Base-by-base conservation (phyloP, 805 yeast species). In the Metschnikowia cerradonensis region DNA sequence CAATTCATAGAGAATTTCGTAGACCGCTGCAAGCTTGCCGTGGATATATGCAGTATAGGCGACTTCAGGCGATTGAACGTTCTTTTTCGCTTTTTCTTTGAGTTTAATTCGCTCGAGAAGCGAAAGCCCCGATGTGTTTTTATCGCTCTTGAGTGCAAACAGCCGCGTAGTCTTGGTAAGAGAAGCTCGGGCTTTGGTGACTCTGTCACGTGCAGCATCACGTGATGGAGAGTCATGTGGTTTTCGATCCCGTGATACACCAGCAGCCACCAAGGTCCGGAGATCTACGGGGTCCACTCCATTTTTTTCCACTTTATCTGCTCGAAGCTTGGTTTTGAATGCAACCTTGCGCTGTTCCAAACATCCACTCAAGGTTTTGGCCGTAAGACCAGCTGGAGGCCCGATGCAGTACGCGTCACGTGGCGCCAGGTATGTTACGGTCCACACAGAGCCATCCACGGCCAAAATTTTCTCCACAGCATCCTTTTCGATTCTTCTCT, bases 31-130 rank as follows among this genome's bases (percentile, higher is more conserved):
- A 7, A 65, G 43, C 51, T 72, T 73, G 20, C 67, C 64, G 20
- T 51, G 41, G 13, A 73, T 54, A 51, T 59, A 64, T 6, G 52
- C 31, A 7, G 62, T 41, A 50, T 67, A 60, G 34, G 58, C 59
- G 26, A 52, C 49, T 39, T 64, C 61, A 0, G 71, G 67, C n/a
- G 40, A 38, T 22, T 13, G 20, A 4, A 15, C 47, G 32, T n/a
- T 6, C 6, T 53, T 42, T 15, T 48, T 60, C 14, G 51, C 56
- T 19, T 59, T 56, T 49, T 77, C 78, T 55, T 70, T 74, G 40
- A 59, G 50, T 47, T 63, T 65, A 44, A 76, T 72, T 41, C 80
- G 60, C 40, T 77, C 76, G 11, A 76, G 52, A 5, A 77, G 55
- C 1, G 73, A 60, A 8, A 67, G 56, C 1, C 75, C 75, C 17